Evolutionary conservation across 176 grass and related monocot genomes (phyloP), one percentile per base, ranked within the genome.

Genomic region (Leersia perrieri): DNA sequence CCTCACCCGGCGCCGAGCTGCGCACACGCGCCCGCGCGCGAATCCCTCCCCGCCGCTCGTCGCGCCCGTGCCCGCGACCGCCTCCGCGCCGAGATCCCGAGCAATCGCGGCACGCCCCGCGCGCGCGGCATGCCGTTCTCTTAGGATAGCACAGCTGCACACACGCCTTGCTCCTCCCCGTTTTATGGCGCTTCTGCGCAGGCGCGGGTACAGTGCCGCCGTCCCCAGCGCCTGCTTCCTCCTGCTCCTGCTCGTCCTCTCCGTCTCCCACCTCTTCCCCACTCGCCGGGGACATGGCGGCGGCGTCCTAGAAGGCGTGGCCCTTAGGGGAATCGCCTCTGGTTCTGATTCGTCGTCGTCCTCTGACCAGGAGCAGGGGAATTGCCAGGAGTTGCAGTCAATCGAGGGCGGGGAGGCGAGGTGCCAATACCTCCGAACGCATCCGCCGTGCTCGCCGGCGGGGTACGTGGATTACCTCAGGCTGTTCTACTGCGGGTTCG

Each of bases 381-480:
- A 75, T 42, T 92, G 92, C 89, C 76, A 89, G 32, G 83, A 77
- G 23, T 64, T 94, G 36, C 72, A 83, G 60, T 25, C 71, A 33
- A 28, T 98, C 25, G 0, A 31, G 0, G 90, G 83, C 74, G 55
- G 27, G 11, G 69, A 75, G 3, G 72, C 77, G 16, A 47, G 74
- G 78, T 98, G 92, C 81, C 3, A 53, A 0, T 94, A 92, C 85
- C 86, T 98, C 23, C 75, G 49, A 2, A 9, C 88, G 7, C 92
- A 89, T 68, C 22, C 53, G 9, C 85, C 79, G 0, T 98, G 95
- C 80, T 49, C 84, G 11, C 83, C 92, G 0, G 76, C 72, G 2
- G 92, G 92, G 2, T 94, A 91, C 88, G 31, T 98, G 16, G 78
- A 98, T 71, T 98, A 98, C 78, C 90, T 94, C 70, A 77, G 73